phyloP scores from a whole-genome alignment of 768 basidiomycete genomes.

The Podaxis sp. region DNA sequence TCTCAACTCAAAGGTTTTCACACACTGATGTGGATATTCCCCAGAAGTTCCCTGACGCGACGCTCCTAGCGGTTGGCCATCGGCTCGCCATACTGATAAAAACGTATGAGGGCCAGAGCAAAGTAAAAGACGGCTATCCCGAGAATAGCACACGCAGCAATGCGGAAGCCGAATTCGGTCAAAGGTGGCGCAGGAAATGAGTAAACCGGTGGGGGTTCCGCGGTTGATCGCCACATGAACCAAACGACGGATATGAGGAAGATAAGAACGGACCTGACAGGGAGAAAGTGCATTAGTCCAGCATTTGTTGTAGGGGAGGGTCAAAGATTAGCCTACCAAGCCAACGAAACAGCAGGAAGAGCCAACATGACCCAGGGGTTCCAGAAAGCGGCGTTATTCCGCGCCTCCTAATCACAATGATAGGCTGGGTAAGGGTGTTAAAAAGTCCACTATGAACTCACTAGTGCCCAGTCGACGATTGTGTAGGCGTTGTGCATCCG shows the following conservation, averaged over 20 bases:
- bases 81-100: neutral
- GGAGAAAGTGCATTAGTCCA: neutral
- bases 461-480: constrained; percentile 6
- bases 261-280: neutral
- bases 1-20: too few species aligned
- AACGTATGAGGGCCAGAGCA: neutral
- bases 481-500: neutral
- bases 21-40: neutral
- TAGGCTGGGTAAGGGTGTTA: neutral
- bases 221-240: neutral
- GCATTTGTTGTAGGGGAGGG: too few species aligned
- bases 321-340: constrained; percentile 35
- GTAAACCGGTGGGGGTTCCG: neutral
- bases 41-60: neutral
- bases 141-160: neutral
- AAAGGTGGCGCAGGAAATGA: neutral
- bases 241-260: neutral
- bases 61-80: constrained; percentile 14
- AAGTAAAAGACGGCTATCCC: neutral
- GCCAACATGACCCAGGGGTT: constrained; percentile 66
- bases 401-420: constrained; percentile 41
- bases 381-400: constrained; percentile 35
- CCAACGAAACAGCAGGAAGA: constrained; percentile 56
- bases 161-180: neutral
- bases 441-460: neutral